Percentiles rank a stretch among this genome's conserved stretches.
These are phyloP conservation scores for Aspergillus nomiae DNA, from an alignment of 2,329 filamentous ascomycete genomes.

Conservation along the genomic window DNA sequence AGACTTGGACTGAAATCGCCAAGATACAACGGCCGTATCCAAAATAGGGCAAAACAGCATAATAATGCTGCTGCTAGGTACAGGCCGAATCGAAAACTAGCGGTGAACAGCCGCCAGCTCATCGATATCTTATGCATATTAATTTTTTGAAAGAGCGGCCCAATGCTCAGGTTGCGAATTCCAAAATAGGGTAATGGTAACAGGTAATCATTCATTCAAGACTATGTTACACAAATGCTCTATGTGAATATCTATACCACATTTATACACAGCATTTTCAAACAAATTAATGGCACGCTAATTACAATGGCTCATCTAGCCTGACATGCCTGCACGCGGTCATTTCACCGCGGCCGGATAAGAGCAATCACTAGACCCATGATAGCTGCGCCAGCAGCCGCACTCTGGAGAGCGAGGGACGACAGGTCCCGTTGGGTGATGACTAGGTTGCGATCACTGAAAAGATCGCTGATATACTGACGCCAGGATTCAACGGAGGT, in stretches of 20 bases:
- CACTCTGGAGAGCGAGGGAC: constrained; percentile 68
- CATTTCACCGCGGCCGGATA: constrained; percentile 46
- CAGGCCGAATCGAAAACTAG: background rate
- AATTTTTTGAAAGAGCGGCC: background rate
- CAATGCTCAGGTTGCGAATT: background rate
- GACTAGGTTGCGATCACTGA: constrained; percentile 65
- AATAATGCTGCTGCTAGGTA: background rate
- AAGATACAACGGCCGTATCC: background rate
- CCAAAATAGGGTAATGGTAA: background rate
- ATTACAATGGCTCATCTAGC: constrained; percentile 1
- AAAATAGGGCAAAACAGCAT: background rate
- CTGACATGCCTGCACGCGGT: constrained; percentile 19
- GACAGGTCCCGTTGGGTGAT: constrained; percentile 71
- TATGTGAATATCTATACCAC: background rate
- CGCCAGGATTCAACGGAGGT: constrained; percentile 49
- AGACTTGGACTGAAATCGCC: background rate
- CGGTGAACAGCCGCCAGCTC: background rate
- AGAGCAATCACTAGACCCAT: constrained; percentile 57
- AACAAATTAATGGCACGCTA: background rate
- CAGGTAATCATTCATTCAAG: background rate
- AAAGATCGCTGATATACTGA: constrained; percentile 58
- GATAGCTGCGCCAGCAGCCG: constrained; percentile 65
- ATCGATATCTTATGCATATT: background rate
- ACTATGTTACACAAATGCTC: constrained; percentile 4
- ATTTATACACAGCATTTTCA: constrained; percentile 4